Conservation (phyloP, 345 rosid species). For the Populus alba region DNA sequence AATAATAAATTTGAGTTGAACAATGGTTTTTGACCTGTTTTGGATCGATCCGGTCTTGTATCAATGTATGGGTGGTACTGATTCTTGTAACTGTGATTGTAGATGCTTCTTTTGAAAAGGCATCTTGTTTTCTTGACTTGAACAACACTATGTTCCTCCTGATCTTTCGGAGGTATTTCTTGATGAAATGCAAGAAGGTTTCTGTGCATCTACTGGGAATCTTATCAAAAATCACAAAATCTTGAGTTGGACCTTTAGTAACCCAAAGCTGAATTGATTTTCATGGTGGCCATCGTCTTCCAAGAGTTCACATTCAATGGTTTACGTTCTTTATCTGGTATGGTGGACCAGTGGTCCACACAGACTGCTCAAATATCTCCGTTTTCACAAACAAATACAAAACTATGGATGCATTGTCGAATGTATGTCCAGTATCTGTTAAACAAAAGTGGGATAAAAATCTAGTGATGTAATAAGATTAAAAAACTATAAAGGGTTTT, state of each 20-base stretch:
- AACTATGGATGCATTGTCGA: not conserved
- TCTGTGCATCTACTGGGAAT: slow-evolving; percentile 32
- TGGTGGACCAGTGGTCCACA: not conserved
- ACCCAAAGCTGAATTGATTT: not conserved
- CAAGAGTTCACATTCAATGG: not conserved
- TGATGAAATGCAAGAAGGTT: slow-evolving; percentile 34
- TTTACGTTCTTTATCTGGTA: not conserved
- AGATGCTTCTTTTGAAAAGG: no score
- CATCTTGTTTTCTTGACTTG: slow-evolving; percentile 25
- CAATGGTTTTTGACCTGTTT: no score
- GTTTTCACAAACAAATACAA: not conserved
- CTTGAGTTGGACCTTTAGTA: slow-evolving; percentile 18
- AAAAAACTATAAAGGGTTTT: no score
- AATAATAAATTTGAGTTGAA: no score
- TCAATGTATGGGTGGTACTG: no score
- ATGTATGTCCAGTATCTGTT: no score
- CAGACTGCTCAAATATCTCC: not conserved
- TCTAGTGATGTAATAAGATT: not conserved
- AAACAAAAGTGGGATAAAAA: not conserved
- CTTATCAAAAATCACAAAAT: slow-evolving; percentile 32
- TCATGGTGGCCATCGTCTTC: not conserved
- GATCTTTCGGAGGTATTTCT: slow-evolving; percentile 30
- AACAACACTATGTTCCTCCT: slow-evolving; percentile 23
- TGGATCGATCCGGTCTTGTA: no score
- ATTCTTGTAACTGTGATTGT: no score